These are phyloP conservation scores for Phytophthora fragariae DNA, from an alignment of 352 stramenopile genomes.

Conservation along the genomic window DNA sequence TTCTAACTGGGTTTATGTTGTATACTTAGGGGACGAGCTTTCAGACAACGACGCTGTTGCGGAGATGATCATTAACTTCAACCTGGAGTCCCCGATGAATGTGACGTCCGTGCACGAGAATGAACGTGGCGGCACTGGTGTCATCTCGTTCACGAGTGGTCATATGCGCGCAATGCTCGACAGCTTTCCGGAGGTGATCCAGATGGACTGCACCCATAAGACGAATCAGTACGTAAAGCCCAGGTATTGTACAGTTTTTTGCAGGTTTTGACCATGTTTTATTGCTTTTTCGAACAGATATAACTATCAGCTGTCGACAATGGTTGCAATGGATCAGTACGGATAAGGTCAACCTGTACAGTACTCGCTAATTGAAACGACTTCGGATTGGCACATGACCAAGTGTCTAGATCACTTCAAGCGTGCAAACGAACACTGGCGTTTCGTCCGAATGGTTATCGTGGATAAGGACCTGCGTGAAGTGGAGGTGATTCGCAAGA, in stretches of 20 bases:
- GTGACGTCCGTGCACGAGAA: no score
- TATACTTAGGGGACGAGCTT: no score
- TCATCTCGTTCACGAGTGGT: background rate
- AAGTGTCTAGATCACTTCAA: constrained; percentile 18
- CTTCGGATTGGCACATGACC: constrained; percentile 6
- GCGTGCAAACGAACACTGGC: constrained; percentile 15
- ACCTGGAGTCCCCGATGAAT: no score
- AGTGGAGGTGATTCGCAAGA: no score
- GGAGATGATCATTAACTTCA: no score
- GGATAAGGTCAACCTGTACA: constrained; percentile 5
- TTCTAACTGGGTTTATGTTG: no score
- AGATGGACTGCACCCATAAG: background rate
- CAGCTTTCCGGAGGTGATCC: constrained; percentile 17
- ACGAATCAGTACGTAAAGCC: constrained; percentile 11
- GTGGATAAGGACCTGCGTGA: no score
- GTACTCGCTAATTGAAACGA: constrained; percentile 16
- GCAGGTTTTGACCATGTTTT: constrained; percentile 5
- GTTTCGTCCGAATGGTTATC: constrained; percentile 10
- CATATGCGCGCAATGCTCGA: no score
- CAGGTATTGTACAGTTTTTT: background rate
- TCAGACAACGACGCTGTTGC: no score
- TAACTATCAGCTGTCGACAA: constrained; percentile 14
- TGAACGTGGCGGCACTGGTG: no score
- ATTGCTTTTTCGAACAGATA: background rate
- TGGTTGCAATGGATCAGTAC: constrained; percentile 16